phyloP scores from a whole-genome alignment of 2,329 filamentous ascomycete genomes.

The Xylaria polymorpha region DNA sequence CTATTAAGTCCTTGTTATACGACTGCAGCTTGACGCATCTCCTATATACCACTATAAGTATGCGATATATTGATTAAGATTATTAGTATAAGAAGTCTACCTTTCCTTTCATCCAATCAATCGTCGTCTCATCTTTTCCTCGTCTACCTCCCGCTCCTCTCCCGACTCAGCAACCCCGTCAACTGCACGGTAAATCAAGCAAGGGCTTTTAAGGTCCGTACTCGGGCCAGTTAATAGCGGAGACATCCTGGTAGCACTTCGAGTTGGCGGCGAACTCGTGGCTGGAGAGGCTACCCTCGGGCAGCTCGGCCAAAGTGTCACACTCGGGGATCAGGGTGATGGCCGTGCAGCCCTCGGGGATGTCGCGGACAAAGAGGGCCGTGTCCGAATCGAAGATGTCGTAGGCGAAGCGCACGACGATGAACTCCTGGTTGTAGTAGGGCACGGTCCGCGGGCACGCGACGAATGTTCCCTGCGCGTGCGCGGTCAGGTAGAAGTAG shows the following conservation, averaged over 20 bases:
- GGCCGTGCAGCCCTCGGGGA: slow-evolving; percentile 56
- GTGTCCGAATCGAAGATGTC: slow-evolving; percentile 33
- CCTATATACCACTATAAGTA: background rate
- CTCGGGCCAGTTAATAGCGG: slow-evolving; percentile 53
- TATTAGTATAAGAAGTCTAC: slow-evolving; percentile 8
- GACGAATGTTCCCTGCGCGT: slow-evolving; percentile 51
- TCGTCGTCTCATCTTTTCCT: background rate
- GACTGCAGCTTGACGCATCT: background rate
- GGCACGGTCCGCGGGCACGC: slow-evolving; percentile 57
- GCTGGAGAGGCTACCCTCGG: slow-evolving; percentile 52
- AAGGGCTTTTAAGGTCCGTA: slow-evolving; percentile 41
- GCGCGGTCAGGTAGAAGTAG: slow-evolving; percentile 49
- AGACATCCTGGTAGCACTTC: slow-evolving; percentile 57
- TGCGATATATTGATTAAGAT: slow-evolving; percentile 24
- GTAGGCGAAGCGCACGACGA: slow-evolving; percentile 55
- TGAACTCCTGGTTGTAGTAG: slow-evolving; percentile 56
- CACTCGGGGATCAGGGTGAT: slow-evolving; percentile 60
- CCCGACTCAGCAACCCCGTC: background rate
- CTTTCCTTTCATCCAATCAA: slow-evolving; percentile 10
- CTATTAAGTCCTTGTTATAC: background rate
- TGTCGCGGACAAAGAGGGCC: slow-evolving; percentile 38
- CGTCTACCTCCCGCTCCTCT: background rate
- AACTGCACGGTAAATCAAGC: background rate
- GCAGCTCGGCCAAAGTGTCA: slow-evolving; percentile 52
- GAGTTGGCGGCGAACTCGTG: slow-evolving; percentile 55